Evolutionary conservation across 805 yeast species (phyloP).

Genomic region (Starmerella gropengiesseri): DNA sequence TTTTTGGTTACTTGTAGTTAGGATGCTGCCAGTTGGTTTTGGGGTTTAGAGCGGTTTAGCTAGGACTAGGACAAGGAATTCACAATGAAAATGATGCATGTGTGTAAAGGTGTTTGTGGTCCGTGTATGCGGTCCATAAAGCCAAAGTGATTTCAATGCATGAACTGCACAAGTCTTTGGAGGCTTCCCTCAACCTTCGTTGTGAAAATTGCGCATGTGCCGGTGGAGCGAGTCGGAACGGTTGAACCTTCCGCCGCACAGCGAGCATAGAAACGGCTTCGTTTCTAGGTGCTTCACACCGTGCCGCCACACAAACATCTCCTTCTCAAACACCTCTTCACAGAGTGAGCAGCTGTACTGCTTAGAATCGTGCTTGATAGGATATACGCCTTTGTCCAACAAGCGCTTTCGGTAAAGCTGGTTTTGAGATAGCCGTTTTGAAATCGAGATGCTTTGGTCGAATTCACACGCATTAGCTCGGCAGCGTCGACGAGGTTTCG

Average conservation of each 20-base stretch:
- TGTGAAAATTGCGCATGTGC: conserved; percentile 14
- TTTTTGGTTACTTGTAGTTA: too few relatives aligned
- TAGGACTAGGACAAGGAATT: too few relatives aligned
- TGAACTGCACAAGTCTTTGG: too few relatives aligned
- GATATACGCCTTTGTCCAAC: conserved; percentile 11
- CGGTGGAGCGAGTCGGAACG: conserved; percentile 17
- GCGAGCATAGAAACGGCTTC: conserved; percentile 15
- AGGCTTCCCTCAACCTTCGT: background rate
- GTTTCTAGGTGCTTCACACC: conserved; percentile 15
- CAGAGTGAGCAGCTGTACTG: conserved; percentile 12
- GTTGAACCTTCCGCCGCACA: conserved; percentile 9
- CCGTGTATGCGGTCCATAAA: too few relatives aligned
- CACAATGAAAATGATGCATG: too few relatives aligned
- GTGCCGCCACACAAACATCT: conserved; percentile 19
- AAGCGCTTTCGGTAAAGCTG: conserved; percentile 10
- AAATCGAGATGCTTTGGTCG: conserved; percentile 1
- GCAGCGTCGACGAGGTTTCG: background rate
- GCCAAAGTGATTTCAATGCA: too few relatives aligned
- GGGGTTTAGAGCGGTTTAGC: too few relatives aligned
- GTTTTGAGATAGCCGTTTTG: conserved; percentile 12
- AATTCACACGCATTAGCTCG: background rate
- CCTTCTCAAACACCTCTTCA: conserved; percentile 9
- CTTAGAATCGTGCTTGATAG: background rate
- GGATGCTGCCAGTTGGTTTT: too few relatives aligned
- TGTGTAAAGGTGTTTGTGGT: too few relatives aligned